Evolutionary conservation across 805 yeast species (phyloP).

Genomic region (Spencermartinsiella europaea): DNA sequence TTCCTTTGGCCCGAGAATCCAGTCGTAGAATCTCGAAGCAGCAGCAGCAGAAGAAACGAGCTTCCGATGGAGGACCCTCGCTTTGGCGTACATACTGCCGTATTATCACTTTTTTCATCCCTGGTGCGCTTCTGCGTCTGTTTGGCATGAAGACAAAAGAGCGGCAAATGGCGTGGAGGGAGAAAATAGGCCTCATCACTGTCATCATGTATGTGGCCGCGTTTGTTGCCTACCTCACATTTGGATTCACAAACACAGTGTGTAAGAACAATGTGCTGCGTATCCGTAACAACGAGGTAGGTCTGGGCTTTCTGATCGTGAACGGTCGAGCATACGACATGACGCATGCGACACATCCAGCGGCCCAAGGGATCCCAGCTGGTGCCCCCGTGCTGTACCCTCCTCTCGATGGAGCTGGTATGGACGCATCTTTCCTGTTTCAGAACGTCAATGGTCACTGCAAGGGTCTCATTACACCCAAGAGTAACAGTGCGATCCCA

Average conservation of each 20-base stretch:
- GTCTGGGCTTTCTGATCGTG: slow-evolving; percentile 58
- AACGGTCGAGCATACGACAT: slow-evolving; percentile 79
- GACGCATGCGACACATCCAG: slow-evolving; percentile 67
- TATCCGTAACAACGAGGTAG: slow-evolving; percentile 55
- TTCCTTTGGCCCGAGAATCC: background rate
- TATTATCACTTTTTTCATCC: slow-evolving; percentile 86
- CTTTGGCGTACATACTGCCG: slow-evolving; percentile 83
- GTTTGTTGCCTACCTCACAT: slow-evolving; percentile 39
- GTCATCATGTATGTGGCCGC: slow-evolving; percentile 15
- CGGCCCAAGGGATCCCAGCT: slow-evolving; percentile 63
- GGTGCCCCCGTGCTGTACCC: slow-evolving; percentile 68
- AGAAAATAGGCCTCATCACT: slow-evolving; percentile 43
- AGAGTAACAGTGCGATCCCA: slow-evolving; percentile 61
- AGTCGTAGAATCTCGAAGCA: background rate
- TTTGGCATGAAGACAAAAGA: slow-evolving; percentile 76
- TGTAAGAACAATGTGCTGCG: slow-evolving; percentile 50
- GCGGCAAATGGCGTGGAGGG: slow-evolving; percentile 96
- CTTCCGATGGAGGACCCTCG: slow-evolving; percentile 25
- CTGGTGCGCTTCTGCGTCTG: slow-evolving; percentile 60
- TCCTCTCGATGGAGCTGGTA: slow-evolving; percentile 83
- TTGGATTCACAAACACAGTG: slow-evolving; percentile 77
- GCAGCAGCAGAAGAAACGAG: background rate
- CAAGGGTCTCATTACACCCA: slow-evolving; percentile 67
- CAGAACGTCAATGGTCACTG: slow-evolving; percentile 94
- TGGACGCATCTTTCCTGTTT: slow-evolving; percentile 56